phyloP scores from a whole-genome alignment of 2,329 filamentous ascomycete genomes.

The Exophiala sideris region DNA sequence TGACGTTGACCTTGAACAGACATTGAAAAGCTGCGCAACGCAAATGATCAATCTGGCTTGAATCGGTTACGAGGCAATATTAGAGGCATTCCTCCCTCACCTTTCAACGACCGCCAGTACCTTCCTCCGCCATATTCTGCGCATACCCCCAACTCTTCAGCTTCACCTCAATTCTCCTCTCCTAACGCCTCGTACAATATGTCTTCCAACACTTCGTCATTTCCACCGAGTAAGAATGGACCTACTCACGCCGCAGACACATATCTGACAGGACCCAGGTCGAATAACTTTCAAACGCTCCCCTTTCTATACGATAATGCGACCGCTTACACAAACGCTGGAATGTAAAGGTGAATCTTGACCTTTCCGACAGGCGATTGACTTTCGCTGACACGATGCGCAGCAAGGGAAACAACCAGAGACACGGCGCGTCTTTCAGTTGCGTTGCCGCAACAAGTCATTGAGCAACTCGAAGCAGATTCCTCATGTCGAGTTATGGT shows the following conservation, averaged over 20 bases:
- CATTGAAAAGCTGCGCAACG: slow-evolving; percentile 24
- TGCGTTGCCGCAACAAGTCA: slow-evolving; percentile 51
- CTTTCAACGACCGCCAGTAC: slow-evolving; percentile 15
- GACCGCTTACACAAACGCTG: slow-evolving; percentile 61
- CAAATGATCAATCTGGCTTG: slow-evolving; percentile 16
- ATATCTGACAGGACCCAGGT: slow-evolving; percentile 32
- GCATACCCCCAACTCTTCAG: slow-evolving; percentile 24
- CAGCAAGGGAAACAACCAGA: slow-evolving; percentile 59
- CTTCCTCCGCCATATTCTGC: slow-evolving; percentile 26
- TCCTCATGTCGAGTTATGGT: slow-evolving; percentile 71
- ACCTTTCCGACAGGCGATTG: slow-evolving; percentile 9
- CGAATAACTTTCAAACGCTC: slow-evolving; percentile 66
- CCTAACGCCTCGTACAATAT: slow-evolving; percentile 17
- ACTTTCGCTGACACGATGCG: slow-evolving; percentile 3
- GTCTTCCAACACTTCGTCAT: slow-evolving; percentile 7
- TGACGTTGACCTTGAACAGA: slow-evolving; percentile 19
- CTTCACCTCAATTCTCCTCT: slow-evolving; percentile 25
- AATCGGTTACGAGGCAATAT: slow-evolving; percentile 20
- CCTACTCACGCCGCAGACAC: not conserved
- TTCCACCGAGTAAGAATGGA: slow-evolving; percentile 15
- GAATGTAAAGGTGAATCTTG: slow-evolving; percentile 67
- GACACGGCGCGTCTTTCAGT: slow-evolving; percentile 60
- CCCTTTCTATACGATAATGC: slow-evolving; percentile 75
- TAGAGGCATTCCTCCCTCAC: slow-evolving; percentile 14
- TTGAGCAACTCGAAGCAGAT: slow-evolving; percentile 58